Conservation (phyloP, 257 asterid genomes). For the Nicotiana otophora region DNA sequence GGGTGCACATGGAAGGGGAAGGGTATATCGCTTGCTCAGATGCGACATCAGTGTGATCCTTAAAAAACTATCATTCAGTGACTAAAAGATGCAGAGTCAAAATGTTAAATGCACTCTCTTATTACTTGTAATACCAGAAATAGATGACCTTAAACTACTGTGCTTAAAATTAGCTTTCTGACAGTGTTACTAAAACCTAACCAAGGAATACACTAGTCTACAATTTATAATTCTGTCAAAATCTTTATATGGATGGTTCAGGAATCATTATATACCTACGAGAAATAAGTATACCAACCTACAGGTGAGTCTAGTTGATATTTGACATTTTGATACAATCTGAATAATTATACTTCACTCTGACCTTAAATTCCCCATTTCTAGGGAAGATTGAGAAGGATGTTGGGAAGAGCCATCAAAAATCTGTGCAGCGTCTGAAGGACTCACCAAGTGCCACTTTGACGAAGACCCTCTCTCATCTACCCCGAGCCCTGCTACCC, state of each 20-base stretch:
- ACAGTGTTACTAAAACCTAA: too few species aligned
- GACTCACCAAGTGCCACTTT: constrained; percentile 20
- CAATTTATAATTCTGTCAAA: neutral
- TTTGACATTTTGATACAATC: neutral
- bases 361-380: neutral
- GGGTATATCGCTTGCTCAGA: too few species aligned
- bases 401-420: constrained; percentile 9
- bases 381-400: neutral
- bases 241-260: neutral
- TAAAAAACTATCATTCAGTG: neutral
- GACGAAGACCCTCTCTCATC: neutral
- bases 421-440: constrained; percentile 11
- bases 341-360: neutral
- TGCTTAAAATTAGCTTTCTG: neutral
- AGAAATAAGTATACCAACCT: neutral
- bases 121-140: neutral
- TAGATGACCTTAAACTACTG: neutral
- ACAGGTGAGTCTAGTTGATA: neutral
- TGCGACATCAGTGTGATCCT: too few species aligned
- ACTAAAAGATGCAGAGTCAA: neutral
- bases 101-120: too few species aligned
- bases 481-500: neutral
- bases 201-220: neutral
- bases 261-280: neutral
- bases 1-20: too few species aligned